Evolutionary conservation across 257 asterid genomes (phyloP), one percentile per base, ranked within the genome.

Genomic region (Nicotiana tabacum): DNA sequence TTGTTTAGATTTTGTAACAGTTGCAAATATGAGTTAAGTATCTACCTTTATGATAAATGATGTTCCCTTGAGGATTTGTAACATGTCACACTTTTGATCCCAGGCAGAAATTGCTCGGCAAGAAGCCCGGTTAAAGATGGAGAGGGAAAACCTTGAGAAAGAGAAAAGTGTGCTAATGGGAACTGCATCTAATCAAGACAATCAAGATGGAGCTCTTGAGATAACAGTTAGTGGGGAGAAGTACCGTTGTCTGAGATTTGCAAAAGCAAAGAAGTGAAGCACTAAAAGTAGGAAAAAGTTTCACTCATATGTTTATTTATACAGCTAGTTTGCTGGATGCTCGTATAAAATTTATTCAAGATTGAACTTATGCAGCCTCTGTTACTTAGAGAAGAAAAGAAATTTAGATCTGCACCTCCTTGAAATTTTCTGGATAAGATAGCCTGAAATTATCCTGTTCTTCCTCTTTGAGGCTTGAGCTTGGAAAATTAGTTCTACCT

Each of bases 121-220:
- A 88, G 99, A 96, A 87, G 97, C 98, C 37, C 92, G 99, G 89
- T 82, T 96, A 78, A 96, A 96, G 93, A 87, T 91, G 87, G 99
- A 96, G 85, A 90, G 97, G 84, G 98, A 96, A 77, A 96, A 90
- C 83, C 99, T 96, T 18, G 99, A 96, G 91, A 96, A 96, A 84
- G 99, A 96, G 89, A 96, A 96, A 72, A 93, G 99, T 5, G 98
- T 96, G 82, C 90, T 96, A 66, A 96, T 94, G 99, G 99, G 98
- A 81, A 96, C 99, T 39, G 99, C 99, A 29, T 93, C 98, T n/a
- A 92, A 91, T 89, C 99, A 96, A 88, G 98, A 96, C 29, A 96
- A 96, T 68, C 99, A 93, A 92, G 99, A 96, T 70, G 99, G 99
- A 12, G 99, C 99, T 83, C 99, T 96, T 30, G 99, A 96, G 85